Conservation (phyloP, 1,284 basidiomycete genomes). For the Ceratobasidium sp. region DNA sequence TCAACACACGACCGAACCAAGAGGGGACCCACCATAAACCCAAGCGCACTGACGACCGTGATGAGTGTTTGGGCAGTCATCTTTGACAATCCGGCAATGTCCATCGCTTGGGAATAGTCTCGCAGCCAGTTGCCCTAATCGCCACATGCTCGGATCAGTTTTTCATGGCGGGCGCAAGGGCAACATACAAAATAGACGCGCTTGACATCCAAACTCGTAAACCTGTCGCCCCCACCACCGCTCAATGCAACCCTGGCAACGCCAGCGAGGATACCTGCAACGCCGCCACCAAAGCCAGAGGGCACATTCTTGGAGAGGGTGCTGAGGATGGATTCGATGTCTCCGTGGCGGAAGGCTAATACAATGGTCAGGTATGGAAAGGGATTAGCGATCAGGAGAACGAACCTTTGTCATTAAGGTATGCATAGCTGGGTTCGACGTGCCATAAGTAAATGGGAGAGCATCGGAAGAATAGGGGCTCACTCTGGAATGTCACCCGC, state of each 20-base stretch:
- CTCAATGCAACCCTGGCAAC: slow-evolving; percentile 53
- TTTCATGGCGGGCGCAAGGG: slow-evolving; percentile 10
- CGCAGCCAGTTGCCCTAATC: slow-evolving; percentile 72
- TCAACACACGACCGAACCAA: slow-evolving; percentile 37
- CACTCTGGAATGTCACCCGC: slow-evolving; percentile 48
- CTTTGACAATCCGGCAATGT: slow-evolving; percentile 72
- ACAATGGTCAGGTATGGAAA: not conserved
- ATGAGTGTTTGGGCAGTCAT: slow-evolving; percentile 74
- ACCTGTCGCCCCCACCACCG: slow-evolving; percentile 63
- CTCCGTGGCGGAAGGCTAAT: slow-evolving; percentile 73
- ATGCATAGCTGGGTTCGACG: slow-evolving; percentile 53
- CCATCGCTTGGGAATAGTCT: slow-evolving; percentile 75
- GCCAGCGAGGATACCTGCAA: slow-evolving; percentile 59
- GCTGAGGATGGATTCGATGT: slow-evolving; percentile 35
- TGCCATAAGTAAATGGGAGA: not conserved
- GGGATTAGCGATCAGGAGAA: not conserved
- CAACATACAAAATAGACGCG: slow-evolving; percentile 70
- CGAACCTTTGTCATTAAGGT: slow-evolving; percentile 62
- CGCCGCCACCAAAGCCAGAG: slow-evolving; percentile 58
- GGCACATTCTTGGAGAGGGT: slow-evolving; percentile 28
- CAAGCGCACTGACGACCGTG: slow-evolving; percentile 76
- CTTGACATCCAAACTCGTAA: slow-evolving; percentile 68
- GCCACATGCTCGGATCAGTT: not conserved
- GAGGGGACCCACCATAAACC: slow-evolving; percentile 67
- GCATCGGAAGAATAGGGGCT: not conserved